Base-by-base conservation (phyloP, 768 basidiomycete genomes). In the Dacryopinax primogenitus region DNA sequence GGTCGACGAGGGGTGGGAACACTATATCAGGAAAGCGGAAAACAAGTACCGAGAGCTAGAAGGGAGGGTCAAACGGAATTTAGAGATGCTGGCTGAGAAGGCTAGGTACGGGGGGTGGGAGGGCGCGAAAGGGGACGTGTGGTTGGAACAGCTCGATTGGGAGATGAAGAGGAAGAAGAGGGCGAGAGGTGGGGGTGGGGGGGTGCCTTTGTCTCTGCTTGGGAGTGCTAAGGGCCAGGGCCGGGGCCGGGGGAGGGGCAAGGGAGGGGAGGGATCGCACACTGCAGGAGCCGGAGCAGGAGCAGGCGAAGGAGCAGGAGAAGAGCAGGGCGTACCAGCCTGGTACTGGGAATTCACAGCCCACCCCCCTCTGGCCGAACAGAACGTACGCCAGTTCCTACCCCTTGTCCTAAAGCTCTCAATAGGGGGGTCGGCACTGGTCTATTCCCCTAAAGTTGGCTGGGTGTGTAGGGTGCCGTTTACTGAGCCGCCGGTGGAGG, bases 71-170 rank as follows among this genome's bases (percentile, higher is more conserved):
- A 82, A 81, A 69, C 72, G 69, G 23, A 79, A 82, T 58, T 79
- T 98, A 18, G 81, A 85, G 2, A 80, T 84, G 62, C 78, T 90
- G 37, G 92, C 93, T 0, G 80, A 81, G 65, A 76, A 84, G 51
- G 79, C 82, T 6, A 80, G 79, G 69, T 70, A 63, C 7, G 75
- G 77, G 12, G 74, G 75, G 62, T 73, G 63, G 61, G 82, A 76
- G 33, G 74, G 72, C 62, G 92, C 85, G 87, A 82, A 79, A 72
- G 78, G 80, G 1, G 88, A 92, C 74, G 84, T 84, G 6, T 96
- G 92, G 92, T 75, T 94, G 15, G 82, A 79, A 62, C 96, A 99
- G 73, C 78, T 98, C 65, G 94, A 99, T 73, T 98, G 96, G 96
- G 86, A 90, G 0, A 90, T 90, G 0, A 97, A 98, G 74, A 67